phyloP scores from a whole-genome alignment of 805 yeast species.

The Pichia pseudocactophila region DNA sequence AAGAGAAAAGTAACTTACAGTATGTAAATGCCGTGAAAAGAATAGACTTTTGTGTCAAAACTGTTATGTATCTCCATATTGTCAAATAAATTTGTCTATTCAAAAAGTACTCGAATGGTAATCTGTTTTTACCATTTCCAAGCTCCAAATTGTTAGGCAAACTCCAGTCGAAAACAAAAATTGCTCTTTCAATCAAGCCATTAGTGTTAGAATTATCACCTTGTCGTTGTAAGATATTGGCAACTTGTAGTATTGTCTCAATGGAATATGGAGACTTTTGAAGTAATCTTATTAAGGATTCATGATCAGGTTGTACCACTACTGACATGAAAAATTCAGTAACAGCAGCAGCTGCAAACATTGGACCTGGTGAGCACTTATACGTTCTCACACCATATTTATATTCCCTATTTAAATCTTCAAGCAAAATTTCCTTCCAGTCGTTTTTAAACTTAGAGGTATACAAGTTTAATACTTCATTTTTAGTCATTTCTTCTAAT shows the following conservation, averaged over 20 bases:
- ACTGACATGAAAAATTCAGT: conserved; percentile 48
- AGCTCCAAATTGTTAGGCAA: conserved; percentile 52
- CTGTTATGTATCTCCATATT: conserved; percentile 60
- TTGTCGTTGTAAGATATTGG: conserved; percentile 63
- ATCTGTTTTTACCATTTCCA: conserved; percentile 47
- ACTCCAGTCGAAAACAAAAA: conserved; percentile 73
- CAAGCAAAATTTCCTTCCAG: conserved; percentile 42
- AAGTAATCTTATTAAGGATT: conserved; percentile 50
- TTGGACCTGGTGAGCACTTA: conserved; percentile 34
- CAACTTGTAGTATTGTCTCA: conserved; percentile 70
- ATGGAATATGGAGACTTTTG: conserved; percentile 64
- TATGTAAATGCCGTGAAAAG: conserved; percentile 68
- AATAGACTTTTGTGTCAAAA: conserved; percentile 69
- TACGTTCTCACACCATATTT: conserved; percentile 47
- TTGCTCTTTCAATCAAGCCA: conserved; percentile 66
- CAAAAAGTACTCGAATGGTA: conserved; percentile 68
- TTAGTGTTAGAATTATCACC: conserved; percentile 68
- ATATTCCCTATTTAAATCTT: conserved; percentile 30
- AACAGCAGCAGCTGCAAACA: conserved; percentile 28
- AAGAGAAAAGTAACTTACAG: conserved; percentile 58
- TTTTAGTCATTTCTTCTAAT: conserved; percentile 44
- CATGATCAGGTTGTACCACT: conserved; percentile 72
- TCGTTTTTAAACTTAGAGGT: conserved; percentile 27
- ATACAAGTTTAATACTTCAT: conserved; percentile 33
- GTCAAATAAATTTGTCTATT: conserved; percentile 74